Conservation (phyloP, 2,329 filamentous ascomycete species). For the Verticillium nonalfalfae region DNA sequence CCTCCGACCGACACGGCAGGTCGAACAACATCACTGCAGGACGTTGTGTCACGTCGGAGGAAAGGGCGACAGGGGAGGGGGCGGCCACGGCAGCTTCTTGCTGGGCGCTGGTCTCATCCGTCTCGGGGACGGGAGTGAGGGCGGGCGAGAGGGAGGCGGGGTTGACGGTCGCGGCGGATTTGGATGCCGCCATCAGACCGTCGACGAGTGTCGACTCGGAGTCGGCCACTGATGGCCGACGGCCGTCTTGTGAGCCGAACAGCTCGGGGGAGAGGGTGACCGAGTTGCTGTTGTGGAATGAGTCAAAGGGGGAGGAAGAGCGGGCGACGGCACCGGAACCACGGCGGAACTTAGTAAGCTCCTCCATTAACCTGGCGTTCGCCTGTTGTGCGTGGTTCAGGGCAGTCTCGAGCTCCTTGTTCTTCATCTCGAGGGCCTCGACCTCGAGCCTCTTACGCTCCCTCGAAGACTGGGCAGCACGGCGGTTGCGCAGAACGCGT, state of each 20-base stretch:
- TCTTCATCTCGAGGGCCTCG: constrained; percentile 74
- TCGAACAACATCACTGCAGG: constrained; percentile 99
- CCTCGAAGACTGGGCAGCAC: constrained; percentile 91
- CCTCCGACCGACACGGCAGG: constrained; percentile 98
- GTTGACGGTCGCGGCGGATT: constrained; percentile 46
- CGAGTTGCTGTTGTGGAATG: constrained; percentile 34
- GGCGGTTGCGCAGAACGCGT: constrained; percentile 91
- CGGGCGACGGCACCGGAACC: constrained; percentile 33
- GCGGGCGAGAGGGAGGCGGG: constrained; percentile 56
- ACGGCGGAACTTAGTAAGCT: constrained; percentile 42
- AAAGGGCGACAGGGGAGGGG: constrained; percentile 19
- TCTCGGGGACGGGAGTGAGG: constrained; percentile 45
- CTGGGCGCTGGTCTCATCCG: constrained; percentile 20
- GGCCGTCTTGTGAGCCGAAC: constrained; percentile 42
- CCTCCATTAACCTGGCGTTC: constrained; percentile 40
- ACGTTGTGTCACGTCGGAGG: constrained; percentile 97
- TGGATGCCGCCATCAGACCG: constrained; percentile 34
- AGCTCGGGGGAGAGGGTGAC: constrained; percentile 54
- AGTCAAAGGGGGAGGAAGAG: constrained; percentile 33
- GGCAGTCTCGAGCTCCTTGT: constrained; percentile 61
- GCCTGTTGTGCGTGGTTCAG: constrained; percentile 53
- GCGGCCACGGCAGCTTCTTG: constrained; percentile 17
- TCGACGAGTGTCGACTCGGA: constrained; percentile 30
- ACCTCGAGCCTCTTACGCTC: constrained; percentile 88
- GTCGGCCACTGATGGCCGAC: constrained; percentile 18